Conservation (phyloP, 345 rosid species). For the Acer negundo region DNA sequence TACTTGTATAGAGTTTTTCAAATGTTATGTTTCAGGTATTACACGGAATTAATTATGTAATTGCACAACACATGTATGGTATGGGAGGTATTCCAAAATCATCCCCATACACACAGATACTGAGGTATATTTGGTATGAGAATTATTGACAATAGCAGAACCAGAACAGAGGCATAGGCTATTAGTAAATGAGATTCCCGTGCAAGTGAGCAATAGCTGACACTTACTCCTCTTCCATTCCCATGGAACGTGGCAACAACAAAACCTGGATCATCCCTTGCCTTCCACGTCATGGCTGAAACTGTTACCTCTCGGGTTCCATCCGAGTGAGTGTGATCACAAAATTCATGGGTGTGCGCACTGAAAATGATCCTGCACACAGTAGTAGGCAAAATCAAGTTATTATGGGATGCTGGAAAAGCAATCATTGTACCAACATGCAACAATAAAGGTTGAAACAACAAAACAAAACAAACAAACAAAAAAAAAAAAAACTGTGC, state of each 20-base stretch:
- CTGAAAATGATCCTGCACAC: conserved; percentile 51
- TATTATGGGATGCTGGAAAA: background rate
- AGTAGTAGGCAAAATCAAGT: background rate
- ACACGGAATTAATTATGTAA: background rate
- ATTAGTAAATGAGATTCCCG: conserved; percentile 49
- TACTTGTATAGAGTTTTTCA: no score
- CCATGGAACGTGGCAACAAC: conserved; percentile 46
- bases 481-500: no score
- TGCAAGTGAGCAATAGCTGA: conserved; percentile 55
- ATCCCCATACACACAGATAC: conserved; percentile 21
- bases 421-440: background rate
- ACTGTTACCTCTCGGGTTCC: conserved; percentile 63
- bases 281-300: conserved; percentile 62
- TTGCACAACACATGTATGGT: conserved; percentile 30
- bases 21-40: no score
- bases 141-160: conserved; percentile 25
- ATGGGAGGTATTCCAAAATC: conserved; percentile 1
- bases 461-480: background rate
- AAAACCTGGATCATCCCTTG: conserved; percentile 60
- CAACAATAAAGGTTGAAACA: background rate
- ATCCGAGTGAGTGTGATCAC: conserved; percentile 52
- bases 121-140: conserved; percentile 27
- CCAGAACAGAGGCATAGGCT: conserved; percentile 30
- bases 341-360: conserved; percentile 51
- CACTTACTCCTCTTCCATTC: conserved; percentile 31